phyloP scores from a whole-genome alignment of 192 early-diverging fungal species.

The Umbelopsis isabellina region DNA sequence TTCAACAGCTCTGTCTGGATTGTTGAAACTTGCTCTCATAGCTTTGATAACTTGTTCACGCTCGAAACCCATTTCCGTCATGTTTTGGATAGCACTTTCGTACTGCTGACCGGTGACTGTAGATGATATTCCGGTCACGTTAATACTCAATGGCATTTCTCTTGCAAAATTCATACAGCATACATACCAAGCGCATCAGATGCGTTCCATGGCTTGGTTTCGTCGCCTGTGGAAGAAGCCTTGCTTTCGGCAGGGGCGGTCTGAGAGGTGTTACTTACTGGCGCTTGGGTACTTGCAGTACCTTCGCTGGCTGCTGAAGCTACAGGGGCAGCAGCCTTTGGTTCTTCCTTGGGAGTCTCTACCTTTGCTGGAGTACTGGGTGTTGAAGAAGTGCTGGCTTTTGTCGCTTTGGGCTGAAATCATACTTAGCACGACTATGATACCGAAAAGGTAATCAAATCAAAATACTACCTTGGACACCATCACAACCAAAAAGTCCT shows the following conservation, averaged over 20 bases:
- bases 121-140: background rate
- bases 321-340: slow-evolving; percentile 27
- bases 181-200: background rate
- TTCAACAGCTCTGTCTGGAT: slow-evolving; percentile 96
- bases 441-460: background rate
- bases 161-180: background rate
- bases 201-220: background rate
- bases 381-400: slow-evolving; percentile 38
- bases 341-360: background rate
- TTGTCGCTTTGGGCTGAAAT: slow-evolving; percentile 24
- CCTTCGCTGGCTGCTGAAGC: slow-evolving; percentile 46
- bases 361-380: slow-evolving; percentile 18
- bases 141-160: background rate
- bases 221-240: slow-evolving; percentile 48
- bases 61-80: slow-evolving; percentile 96
- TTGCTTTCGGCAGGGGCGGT: slow-evolving; percentile 37
- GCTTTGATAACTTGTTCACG: slow-evolving; percentile 84
- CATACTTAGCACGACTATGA: slow-evolving; percentile 13
- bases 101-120: slow-evolving; percentile 79
- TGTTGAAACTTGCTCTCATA: slow-evolving; percentile 97
- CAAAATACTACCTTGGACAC: slow-evolving; percentile 72
- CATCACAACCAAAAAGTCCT: slow-evolving; percentile 96
- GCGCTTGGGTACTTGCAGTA: slow-evolving; percentile 37
- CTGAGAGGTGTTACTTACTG: slow-evolving; percentile 42
- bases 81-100: slow-evolving; percentile 79